Evolutionary conservation across 441 rosid species (phyloP), one percentile per base, ranked within the genome.

Genomic region (Pelargonium fulgidum): DNA sequence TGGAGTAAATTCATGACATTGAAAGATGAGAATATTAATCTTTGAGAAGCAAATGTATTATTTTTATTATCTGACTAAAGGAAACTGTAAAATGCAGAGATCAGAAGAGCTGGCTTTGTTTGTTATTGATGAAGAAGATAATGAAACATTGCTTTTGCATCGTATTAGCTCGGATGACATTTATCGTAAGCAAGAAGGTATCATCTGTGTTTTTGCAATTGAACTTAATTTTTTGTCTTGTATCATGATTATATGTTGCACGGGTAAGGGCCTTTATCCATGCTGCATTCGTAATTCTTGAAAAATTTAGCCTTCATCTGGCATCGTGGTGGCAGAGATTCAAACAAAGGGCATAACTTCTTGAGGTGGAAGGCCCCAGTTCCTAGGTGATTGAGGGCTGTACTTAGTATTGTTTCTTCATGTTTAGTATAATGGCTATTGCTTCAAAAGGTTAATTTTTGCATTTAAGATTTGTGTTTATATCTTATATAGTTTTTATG

Each of bases 171-270:
- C 91, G 7, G 98, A 92, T 76, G 96, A 90, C 73, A 90, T 95
- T 58, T 92, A 95, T 72, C 82, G 97, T 81, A 95, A 90, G 84
- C 99, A 95, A 88, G 98, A 92, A 89, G 99, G 99, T 95, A 81
- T 68, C 12, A 10, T 50, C 29, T 67, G 70, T 82, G 22, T 70
- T 72, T 69, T 52, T 39, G 26, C 54, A 42, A 68, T 45, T 69
- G 24, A 58, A 10, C 52, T 52, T 56, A n/a, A 50, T 7, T 9
- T 50, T 50, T 50, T 50, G 16, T 50, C 4, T 50, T 50, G 4
- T n/a, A 16, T n/a, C n/a, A 14, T 7, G 58, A 19, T 50, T 50
- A 50, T 7, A 4, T 13, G 58, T 8, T 50, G 58, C 58, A 50
- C 13, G 1, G 58, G 19, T 50, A 6, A 50, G 4, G 58, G 13